phyloP scores from a whole-genome alignment of 2,329 filamentous ascomycete species.

The Orbilia javanica region DNA sequence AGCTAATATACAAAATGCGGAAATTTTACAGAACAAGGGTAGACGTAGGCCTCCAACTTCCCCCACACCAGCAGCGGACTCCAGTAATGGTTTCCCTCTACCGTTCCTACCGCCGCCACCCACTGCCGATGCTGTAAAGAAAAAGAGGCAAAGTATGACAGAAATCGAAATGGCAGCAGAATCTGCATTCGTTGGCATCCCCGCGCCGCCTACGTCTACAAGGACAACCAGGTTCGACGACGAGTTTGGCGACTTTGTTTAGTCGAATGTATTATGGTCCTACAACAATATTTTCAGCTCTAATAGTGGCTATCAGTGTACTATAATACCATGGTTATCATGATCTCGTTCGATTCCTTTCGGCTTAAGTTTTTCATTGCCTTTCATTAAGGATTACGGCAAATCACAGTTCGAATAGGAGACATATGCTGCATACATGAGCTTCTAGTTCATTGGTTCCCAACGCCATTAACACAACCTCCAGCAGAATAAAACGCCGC shows the following conservation, averaged over 20 bases:
- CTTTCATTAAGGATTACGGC: background rate
- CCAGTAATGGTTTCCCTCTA: slow-evolving; percentile 76
- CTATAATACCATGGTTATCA: slow-evolving; percentile 37
- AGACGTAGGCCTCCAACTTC: slow-evolving; percentile 60
- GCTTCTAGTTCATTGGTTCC: background rate
- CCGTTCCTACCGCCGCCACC: slow-evolving; percentile 78
- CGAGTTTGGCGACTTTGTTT: slow-evolving; percentile 86
- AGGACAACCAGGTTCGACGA: slow-evolving; percentile 84
- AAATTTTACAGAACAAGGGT: slow-evolving; percentile 60
- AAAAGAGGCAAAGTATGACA: slow-evolving; percentile 71
- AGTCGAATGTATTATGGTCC: slow-evolving; percentile 24
- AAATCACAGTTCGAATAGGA: background rate
- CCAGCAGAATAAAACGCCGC: background rate
- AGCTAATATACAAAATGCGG: slow-evolving; percentile 16
- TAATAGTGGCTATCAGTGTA: slow-evolving; percentile 28
- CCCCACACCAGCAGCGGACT: slow-evolving; percentile 63
- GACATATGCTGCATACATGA: background rate
- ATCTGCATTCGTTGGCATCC: slow-evolving; percentile 48
- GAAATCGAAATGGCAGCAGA: slow-evolving; percentile 59
- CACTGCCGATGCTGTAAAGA: slow-evolving; percentile 73
- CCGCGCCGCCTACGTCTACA: slow-evolving; percentile 66
- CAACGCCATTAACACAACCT: background rate
- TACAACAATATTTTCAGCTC: slow-evolving; percentile 1
- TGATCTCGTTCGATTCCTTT: slow-evolving; percentile 1
- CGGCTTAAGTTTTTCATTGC: background rate